Evolutionary conservation across 768 basidiomycete genomes (phyloP), one percentile per base, ranked within the genome.

Genomic region (Rhodotorula diobovata): DNA sequence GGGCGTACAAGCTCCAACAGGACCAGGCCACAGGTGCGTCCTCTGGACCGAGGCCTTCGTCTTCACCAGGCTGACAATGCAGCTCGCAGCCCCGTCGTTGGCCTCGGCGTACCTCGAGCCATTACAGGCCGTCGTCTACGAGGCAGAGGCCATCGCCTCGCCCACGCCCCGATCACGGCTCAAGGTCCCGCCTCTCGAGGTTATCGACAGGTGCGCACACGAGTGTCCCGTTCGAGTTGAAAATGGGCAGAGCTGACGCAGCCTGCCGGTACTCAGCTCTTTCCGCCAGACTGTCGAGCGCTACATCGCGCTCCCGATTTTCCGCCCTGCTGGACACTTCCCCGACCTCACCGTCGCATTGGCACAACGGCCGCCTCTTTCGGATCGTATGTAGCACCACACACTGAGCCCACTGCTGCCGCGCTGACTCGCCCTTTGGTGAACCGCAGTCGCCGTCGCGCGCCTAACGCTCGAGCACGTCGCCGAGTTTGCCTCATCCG

Each of bases 401-500:
- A 50, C 25, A 23, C 48, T 25, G 23, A 43, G n/a, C n/a, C n/a
- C n/a, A n/a, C n/a, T 43, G 43, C 43, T 43, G 43, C 10, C 45
- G 18, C 45, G 12, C 45, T n/a, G n/a, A n/a, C n/a, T n/a, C 41
- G 41, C 41, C 6, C 18, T 15, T 7, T 43, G 14, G 11, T 3
- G 14, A 39, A 39, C 14, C 41, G 21, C 25, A 67, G 71, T 64
- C 15, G 9, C 45, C n/a, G 62, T 72, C 61, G 66, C 71, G 28
- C 71, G 71, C 66, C 62, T 67, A 35, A 50, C 63, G 32, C 63
- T 72, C 67, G 71, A 72, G 4, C 63, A 61, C 35, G 57, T 72
- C 66, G 61, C 63, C 23, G n/a, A 39, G 23, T 72, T 61, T 37
- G 54, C 57, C 18, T 16, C n/a, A 14, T 20, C 53, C 12, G 8